Base-by-base conservation (phyloP, 352 stramenopile species). In the Phytophthora melonis region DNA sequence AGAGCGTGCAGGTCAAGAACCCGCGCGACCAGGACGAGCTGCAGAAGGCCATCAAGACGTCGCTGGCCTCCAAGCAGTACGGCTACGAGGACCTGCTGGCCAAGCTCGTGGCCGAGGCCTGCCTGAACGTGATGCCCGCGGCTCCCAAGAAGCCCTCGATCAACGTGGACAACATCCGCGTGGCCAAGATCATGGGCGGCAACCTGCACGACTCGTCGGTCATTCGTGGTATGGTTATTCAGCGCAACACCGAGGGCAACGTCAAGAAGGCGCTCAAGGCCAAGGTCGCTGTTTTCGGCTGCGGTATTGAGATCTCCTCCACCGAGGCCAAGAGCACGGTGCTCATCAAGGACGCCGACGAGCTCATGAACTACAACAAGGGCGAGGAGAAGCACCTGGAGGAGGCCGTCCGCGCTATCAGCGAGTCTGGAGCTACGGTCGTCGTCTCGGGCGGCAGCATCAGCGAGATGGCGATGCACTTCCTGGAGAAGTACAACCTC, bases 341-440 rank as follows among this genome's bases (percentile, higher is more conserved):
- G 63, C 88, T 99, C n/a, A 99, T 99, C 82, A 99, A 99, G 84
- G 98, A 93, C 68, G 98, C 98, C 11, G 97, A 99, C 58, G 98
- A 99, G 86, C 92, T 99, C 69, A 98, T 99, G 87, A 99, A 98
- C 83, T 99, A 99, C 95, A 99, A 99, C 91, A 99, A 99, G 87
- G 96, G 93, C 30, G 98, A 99, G 83, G 98, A 99, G 86, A 93
- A 95, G 67, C 96, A 97, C 78, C 94, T 99, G 75, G 98, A 99
- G 69, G 97, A 99, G 81, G 97, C 98, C 34, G 97, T 99, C 65
- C 97, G 97, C 69, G 90, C 82, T 50, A 99, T 99, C 79, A 96
- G 96, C 34, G 94, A 99, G 59, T 96, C 93, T 4, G 98, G 98
- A 45, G 92, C 97, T 34, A 97, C 97, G 68, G 97, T 99, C 23